Conservation (phyloP, 2,329 filamentous ascomycete genomes). For the Colletotrichum brevisporum region DNA sequence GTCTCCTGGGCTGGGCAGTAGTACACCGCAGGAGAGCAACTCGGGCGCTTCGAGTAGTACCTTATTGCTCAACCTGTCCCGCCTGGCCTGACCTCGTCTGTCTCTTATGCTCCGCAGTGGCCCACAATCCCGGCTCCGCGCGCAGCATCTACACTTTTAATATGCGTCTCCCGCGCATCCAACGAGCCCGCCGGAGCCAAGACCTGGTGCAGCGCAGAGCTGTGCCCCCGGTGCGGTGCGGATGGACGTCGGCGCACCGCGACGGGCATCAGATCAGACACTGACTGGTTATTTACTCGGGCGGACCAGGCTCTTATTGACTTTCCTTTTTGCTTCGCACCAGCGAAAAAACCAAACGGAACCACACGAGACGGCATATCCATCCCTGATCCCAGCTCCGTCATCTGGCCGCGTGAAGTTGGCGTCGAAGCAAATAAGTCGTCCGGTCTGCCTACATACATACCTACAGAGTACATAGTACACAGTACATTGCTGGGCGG, state of each 20-base stretch:
- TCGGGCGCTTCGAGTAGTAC: conserved; percentile 17
- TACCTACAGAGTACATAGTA: too few relatives aligned
- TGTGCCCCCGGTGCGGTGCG: background rate
- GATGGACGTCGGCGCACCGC: background rate
- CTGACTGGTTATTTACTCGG: conserved; percentile 4
- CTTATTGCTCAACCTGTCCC: conserved; percentile 16
- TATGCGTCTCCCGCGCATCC: conserved; percentile 29
- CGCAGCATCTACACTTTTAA: conserved; percentile 18
- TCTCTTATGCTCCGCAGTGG: conserved; percentile 31
- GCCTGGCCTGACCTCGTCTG: conserved; percentile 28
- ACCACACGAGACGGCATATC: conserved; percentile 13
- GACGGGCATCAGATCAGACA: conserved; percentile 6
- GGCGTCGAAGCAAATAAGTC: conserved; percentile 3
- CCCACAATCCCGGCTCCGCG: conserved; percentile 37
- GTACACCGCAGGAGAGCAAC: background rate
- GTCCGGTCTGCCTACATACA: background rate
- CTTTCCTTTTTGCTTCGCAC: background rate
- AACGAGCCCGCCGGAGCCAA: background rate
- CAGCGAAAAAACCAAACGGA: conserved; percentile 11
- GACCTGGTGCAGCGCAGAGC: too few relatives aligned
- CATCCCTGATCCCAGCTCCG: conserved; percentile 19
- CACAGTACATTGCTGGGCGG: too few relatives aligned
- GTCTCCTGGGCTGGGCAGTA: too few relatives aligned
- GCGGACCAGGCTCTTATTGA: conserved; percentile 10
- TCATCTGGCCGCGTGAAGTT: conserved; percentile 9